These are phyloP conservation scores for Candida sithepensis DNA, from an alignment of 805 yeast species.

Conservation along the genomic window DNA sequence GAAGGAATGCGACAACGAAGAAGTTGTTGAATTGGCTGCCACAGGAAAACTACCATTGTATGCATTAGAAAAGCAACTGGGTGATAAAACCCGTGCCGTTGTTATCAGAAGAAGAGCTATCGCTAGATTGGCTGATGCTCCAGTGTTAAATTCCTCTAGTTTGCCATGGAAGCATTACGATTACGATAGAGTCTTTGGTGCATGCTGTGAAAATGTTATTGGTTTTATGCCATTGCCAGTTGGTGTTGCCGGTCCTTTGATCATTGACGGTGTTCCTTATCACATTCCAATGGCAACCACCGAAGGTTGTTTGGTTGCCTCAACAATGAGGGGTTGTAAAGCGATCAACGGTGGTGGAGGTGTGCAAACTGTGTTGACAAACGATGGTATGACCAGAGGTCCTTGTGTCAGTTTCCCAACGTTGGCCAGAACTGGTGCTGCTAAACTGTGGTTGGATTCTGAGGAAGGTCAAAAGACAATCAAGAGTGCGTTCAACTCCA, in stretches of 20 bases:
- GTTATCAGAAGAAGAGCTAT: constrained; percentile 89
- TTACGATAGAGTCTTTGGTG: constrained; percentile 94
- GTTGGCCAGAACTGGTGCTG: constrained; percentile 85
- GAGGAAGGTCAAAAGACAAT: constrained; percentile 84
- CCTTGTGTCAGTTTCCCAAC: constrained; percentile 92
- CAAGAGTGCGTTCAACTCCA: constrained; percentile 90
- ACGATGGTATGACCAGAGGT: constrained; percentile 99
- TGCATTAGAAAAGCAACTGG: constrained; percentile 89
- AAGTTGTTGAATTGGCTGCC: constrained; percentile 66
- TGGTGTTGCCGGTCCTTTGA: constrained; percentile 96
- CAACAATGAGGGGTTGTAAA: constrained; percentile 98
- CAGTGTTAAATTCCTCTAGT: constrained; percentile 64
- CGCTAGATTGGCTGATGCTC: constrained; percentile 76
- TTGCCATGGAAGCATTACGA: constrained; percentile 84
- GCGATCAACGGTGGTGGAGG: constrained; percentile 98
- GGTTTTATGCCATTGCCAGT: constrained; percentile 96
- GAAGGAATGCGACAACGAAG: constrained; percentile 62
- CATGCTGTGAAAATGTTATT: constrained; percentile 98
- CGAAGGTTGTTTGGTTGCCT: constrained; percentile 97
- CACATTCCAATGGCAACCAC: constrained; percentile 99
- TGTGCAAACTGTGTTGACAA: constrained; percentile 83
- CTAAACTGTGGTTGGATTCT: constrained; percentile 92
- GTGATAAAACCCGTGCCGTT: constrained; percentile 89
- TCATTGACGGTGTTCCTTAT: constrained; percentile 82
- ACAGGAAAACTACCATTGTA: constrained; percentile 84